These are phyloP conservation scores for Epichloe gansuensis DNA, from an alignment of 2,329 filamentous ascomycete genomes.

Conservation along the genomic window DNA sequence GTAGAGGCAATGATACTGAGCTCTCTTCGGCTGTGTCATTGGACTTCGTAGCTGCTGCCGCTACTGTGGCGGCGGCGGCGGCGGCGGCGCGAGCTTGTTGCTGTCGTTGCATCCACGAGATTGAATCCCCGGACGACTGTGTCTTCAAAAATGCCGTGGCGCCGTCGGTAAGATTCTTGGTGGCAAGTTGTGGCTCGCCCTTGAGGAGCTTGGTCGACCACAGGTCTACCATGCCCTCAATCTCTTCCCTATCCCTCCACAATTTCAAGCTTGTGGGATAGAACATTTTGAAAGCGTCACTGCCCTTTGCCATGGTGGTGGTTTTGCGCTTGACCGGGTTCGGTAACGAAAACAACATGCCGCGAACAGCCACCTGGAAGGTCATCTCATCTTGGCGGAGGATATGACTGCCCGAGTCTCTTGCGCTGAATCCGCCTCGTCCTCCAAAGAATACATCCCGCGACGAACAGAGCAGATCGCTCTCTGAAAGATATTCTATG, in stretches of 20 bases:
- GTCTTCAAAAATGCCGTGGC: conserved; percentile 36
- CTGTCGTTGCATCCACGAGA: conserved; percentile 23
- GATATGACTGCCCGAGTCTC: conserved; percentile 53
- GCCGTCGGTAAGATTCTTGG: conserved; percentile 29
- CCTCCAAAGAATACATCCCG: conserved; percentile 55
- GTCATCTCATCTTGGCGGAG: conserved; percentile 87
- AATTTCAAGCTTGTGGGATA: conserved; percentile 76
- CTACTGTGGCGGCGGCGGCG: conserved; percentile 1
- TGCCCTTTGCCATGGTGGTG: conserved; percentile 28
- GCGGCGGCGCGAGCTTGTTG: conserved; percentile 13
- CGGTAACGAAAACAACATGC: conserved; percentile 73
- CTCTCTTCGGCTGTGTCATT: conserved; percentile 9
- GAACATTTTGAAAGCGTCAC: conserved; percentile 75
- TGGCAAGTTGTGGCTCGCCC: conserved; percentile 31
- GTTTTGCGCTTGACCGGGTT: conserved; percentile 66
- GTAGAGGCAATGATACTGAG: conserved; percentile 24
- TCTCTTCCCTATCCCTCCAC: conserved; percentile 73
- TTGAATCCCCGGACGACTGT: conserved; percentile 17
- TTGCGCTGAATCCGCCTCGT: conserved; percentile 37
- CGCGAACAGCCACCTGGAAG: conserved; percentile 81
- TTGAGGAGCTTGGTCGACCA: conserved; percentile 51
- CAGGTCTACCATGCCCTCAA: conserved; percentile 58
- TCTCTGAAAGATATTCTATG: conserved; percentile 74
- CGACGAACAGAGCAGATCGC: conserved; percentile 70
- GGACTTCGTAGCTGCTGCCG: conserved; percentile 6